Evolutionary conservation across 805 yeast genomes (phyloP).

Genomic region (Metschnikowia cerradonensis): DNA sequence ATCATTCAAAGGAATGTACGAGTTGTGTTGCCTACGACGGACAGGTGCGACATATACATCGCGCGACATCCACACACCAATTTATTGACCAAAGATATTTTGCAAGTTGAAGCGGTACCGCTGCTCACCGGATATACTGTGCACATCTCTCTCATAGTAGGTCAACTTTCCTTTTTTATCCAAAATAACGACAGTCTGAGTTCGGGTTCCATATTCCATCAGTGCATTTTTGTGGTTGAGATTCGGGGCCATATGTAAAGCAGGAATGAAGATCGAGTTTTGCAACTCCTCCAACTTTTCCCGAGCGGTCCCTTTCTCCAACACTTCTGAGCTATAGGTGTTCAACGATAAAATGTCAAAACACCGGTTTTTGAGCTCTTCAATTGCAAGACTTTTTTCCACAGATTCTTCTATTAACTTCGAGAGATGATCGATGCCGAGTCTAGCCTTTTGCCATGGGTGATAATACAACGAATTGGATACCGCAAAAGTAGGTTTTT

Average conservation of each 20-base stretch:
- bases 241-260: conserved; percentile 30
- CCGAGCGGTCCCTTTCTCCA: conserved; percentile 11
- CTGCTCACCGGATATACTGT: conserved; percentile 20
- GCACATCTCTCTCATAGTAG: conserved; percentile 61
- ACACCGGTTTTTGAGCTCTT: conserved; percentile 45
- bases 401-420: conserved; percentile 20
- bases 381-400: conserved; percentile 22
- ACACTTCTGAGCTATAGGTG: conserved; percentile 33
- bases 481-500: conserved; percentile 47
- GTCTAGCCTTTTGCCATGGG: conserved; percentile 71
- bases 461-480: conserved; percentile 63
- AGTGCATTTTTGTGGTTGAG: background rate
- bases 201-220: conserved; percentile 75
- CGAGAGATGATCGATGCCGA: conserved; percentile 40
- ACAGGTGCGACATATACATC: background rate
- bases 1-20: background rate
- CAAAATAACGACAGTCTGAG: conserved; percentile 73
- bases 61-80: conserved; percentile 2
- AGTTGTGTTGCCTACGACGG: background rate
- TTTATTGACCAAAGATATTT: background rate
- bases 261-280: conserved; percentile 70
- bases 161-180: conserved; percentile 48
- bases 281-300: conserved; percentile 41
- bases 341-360: conserved; percentile 50
- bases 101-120: conserved; percentile 16